Evolutionary conservation across 2,329 filamentous ascomycete genomes (phyloP).

Genomic region (Penicillium freii): DNA sequence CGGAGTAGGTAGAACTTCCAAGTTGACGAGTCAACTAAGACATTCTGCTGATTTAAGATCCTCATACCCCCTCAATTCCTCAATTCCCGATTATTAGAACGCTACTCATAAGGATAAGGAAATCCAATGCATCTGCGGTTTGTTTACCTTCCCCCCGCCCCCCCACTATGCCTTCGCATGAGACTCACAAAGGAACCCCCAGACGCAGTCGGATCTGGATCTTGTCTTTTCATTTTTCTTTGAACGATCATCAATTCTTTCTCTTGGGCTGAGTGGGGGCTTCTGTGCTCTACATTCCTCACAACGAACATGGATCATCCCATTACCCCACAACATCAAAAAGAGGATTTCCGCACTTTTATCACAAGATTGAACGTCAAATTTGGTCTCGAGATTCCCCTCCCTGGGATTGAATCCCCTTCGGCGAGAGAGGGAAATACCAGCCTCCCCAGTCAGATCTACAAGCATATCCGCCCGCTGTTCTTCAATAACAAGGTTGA

Average conservation of each 20-base stretch:
- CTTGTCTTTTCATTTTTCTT: background rate
- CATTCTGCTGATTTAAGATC: background rate
- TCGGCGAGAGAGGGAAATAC: constrained; percentile 11
- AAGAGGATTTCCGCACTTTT: constrained; percentile 25
- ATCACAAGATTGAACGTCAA: constrained; percentile 36
- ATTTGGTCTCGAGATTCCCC: constrained; percentile 37
- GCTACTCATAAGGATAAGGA: no score
- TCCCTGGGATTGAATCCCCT: constrained; percentile 22
- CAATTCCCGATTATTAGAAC: background rate
- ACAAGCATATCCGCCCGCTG: constrained; percentile 29
- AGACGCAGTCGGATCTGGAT: background rate
- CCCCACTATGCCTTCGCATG: background rate
- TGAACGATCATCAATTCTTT: no score
- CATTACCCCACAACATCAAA: constrained; percentile 25
- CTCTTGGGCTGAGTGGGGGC: background rate
- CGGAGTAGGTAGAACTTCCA: background rate
- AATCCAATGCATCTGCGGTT: background rate
- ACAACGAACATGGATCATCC: background rate
- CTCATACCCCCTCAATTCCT: background rate
- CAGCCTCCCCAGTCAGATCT: constrained; percentile 26
- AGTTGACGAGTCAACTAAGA: background rate
- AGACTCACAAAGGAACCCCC: background rate
- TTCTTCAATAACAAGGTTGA: constrained; percentile 28
- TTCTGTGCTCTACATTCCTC: background rate
- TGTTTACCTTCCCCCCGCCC: background rate